Base-by-base conservation (phyloP, 2,329 filamentous ascomycete genomes). In the Venturiaceae sp. region DNA sequence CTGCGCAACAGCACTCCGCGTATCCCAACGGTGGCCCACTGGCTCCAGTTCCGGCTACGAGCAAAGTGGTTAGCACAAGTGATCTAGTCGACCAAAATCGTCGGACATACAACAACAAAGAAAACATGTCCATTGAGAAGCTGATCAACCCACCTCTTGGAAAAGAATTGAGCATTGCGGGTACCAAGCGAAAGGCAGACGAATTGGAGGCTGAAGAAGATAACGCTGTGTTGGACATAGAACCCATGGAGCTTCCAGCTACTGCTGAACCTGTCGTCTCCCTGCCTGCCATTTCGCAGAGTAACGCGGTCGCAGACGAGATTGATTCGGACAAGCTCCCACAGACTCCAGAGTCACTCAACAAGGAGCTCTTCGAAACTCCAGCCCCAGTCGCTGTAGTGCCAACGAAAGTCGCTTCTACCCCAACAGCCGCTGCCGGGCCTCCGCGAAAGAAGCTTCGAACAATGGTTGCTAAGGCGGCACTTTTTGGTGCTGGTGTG, bases 111-210 rank as follows among this genome's bases (percentile, higher is more conserved):
- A 54, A 9, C 28, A 54, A 9, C 30, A 52, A 58, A 36, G 33
- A 30, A 13, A 32, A 52, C 23, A 58, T 58, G 32, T 53, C 57
- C 7, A 54, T 58, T 30, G 9, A 32, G n/a, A 54, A 36, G 6
- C 19, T 58, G 32, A 54, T 58, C 47, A 54, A 58, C 26, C 32
- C 33, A 21, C 19, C 52, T 36, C 32, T 30, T 36, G 16, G n/a
- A 5, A 37, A 19, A 30, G 32, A 34, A 19, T 23, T 30, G 32
- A 14, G 23, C 28, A 26, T 11, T 3, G 23, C 28, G 23, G 47
- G 46, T 23, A 32, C 33, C 3, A 58, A 58, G 37, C 47, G 57
- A 53, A 58, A 58, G 36, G 57, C 57, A n/a, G 50, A 58, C 3
- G 19, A 5, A 16, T 21, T 34, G 37, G 41, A 47, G 19, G 5